Conservation (phyloP, 805 yeast species). For the Lipomyces kockii region DNA sequence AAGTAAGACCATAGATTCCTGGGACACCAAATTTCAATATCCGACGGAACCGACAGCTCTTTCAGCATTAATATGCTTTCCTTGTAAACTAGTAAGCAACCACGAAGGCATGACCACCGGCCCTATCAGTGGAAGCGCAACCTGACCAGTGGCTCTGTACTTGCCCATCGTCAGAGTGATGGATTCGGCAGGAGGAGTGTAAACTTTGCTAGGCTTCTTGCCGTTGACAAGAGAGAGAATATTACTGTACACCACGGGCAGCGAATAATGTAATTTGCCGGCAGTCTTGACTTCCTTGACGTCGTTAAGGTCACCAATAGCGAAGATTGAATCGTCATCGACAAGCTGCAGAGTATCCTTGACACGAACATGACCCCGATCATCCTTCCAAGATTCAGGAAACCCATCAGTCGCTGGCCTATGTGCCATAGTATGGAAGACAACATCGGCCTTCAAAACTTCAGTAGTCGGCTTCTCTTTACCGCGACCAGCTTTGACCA, state of each 20-base stretch:
- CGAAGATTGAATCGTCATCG: slow-evolving; percentile 23
- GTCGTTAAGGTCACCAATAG: slow-evolving; percentile 27
- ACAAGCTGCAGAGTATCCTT: slow-evolving; percentile 26
- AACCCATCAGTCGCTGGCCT: slow-evolving; percentile 19
- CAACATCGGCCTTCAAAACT: slow-evolving; percentile 17
- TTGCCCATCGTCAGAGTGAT: slow-evolving; percentile 11
- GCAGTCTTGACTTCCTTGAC: slow-evolving; percentile 26
- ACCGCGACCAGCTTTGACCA: slow-evolving; percentile 1
- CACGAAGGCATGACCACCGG: not conserved
- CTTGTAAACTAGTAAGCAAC: slow-evolving; percentile 3
- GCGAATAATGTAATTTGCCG: slow-evolving; percentile 3
- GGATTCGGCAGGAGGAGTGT: slow-evolving; percentile 4
- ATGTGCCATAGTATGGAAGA: slow-evolving; percentile 10
- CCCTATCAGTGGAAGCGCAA: slow-evolving; percentile 12
- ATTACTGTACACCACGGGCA: slow-evolving; percentile 16
- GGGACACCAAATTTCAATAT: not conserved
- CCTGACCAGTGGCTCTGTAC: slow-evolving; percentile 3
- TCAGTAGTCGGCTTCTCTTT: slow-evolving; percentile 11
- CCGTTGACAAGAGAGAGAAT: slow-evolving; percentile 16
- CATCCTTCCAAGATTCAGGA: slow-evolving; percentile 24
- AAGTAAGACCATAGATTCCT: not conserved
- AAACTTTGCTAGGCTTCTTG: not conserved
- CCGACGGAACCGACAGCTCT: slow-evolving; percentile 3
- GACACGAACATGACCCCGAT: slow-evolving; percentile 14
- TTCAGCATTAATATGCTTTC: slow-evolving; percentile 9